Percentiles rank a stretch among this genome's conserved stretches.
These are phyloP conservation scores for Mucor velutinosus DNA, from an alignment of 371 early-diverging fungal genomes.

Conservation along the genomic window DNA sequence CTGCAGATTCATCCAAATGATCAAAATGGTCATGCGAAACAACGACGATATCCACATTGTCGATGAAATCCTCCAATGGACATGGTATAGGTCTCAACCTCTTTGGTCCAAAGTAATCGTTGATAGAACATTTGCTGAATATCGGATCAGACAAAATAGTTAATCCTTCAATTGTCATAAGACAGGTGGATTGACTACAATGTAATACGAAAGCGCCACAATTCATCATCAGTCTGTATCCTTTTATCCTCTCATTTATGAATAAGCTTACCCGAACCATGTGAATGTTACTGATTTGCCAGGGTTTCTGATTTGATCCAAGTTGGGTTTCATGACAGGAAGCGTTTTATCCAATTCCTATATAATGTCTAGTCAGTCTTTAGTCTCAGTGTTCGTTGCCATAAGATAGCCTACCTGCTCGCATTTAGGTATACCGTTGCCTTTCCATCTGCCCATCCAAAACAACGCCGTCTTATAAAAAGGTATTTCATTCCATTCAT, in stretches of 20 bases:
- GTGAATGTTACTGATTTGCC: slow-evolving; percentile 42
- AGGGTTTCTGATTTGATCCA: slow-evolving; percentile 4
- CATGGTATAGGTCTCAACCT: slow-evolving; percentile 62
- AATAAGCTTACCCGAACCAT: slow-evolving; percentile 44
- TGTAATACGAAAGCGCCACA: not conserved
- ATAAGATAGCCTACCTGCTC: slow-evolving; percentile 5
- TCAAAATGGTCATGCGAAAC: slow-evolving; percentile 67
- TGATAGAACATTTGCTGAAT: slow-evolving; percentile 41
- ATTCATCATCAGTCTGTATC: not conserved
- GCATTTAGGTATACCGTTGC: slow-evolving; percentile 23
- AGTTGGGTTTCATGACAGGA: slow-evolving; percentile 52
- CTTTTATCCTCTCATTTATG: not conserved
- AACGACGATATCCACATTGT: slow-evolving; percentile 56
- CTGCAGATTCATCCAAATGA: slow-evolving; percentile 58
- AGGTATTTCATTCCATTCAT: slow-evolving; percentile 27
- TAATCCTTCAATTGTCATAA: slow-evolving; percentile 62
- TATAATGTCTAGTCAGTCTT: not conserved
- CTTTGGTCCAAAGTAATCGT: slow-evolving; percentile 57
- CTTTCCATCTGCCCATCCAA: slow-evolving; percentile 29
- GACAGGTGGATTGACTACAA: slow-evolving; percentile 64
- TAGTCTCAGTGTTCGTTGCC: not conserved
- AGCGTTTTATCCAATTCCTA: slow-evolving; percentile 42
- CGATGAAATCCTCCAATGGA: slow-evolving; percentile 48
- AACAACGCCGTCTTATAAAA: slow-evolving; percentile 27
- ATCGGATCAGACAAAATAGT: slow-evolving; percentile 69